These are phyloP conservation scores for Arctostaphylos glauca DNA, from an alignment of 148 eudicot genomes.

Conservation along the genomic window DNA sequence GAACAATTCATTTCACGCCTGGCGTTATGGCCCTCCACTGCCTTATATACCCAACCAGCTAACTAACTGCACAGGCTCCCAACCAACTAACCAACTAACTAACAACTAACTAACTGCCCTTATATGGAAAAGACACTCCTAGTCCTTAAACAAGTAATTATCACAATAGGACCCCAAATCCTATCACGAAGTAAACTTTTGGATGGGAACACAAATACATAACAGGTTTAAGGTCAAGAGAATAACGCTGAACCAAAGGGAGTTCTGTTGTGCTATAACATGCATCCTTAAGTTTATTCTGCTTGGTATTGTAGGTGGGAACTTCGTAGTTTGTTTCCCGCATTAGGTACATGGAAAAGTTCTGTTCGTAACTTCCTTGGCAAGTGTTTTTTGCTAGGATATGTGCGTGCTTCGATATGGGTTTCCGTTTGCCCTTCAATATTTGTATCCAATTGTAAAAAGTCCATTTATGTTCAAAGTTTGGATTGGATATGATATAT, in stretches of 20 bases:
- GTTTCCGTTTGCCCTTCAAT: background rate
- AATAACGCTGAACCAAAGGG: background rate
- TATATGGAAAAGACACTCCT: too few relatives aligned
- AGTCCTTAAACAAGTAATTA: too few relatives aligned
- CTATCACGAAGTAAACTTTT: too few relatives aligned
- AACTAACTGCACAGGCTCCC: too few relatives aligned
- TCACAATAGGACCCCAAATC: too few relatives aligned
- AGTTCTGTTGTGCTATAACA: background rate
- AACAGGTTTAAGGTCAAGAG: background rate
- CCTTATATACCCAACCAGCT: too few relatives aligned
- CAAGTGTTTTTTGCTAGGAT: background rate
- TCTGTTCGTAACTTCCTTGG: background rate
- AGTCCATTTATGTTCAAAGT: background rate
- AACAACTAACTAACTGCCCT: too few relatives aligned
- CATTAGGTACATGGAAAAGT: background rate
- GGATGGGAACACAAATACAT: too few relatives aligned
- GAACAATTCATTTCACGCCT: too few relatives aligned
- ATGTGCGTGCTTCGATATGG: background rate
- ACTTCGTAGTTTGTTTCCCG: background rate
- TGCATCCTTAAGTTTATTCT: background rate
- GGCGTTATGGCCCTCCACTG: too few relatives aligned
- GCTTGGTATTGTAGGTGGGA: background rate
- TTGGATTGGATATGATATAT: background rate
- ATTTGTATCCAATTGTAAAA: background rate
- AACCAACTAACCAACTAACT: too few relatives aligned